Conservation (phyloP, 257 asterid species). For the Gentiana dahurica region DNA sequence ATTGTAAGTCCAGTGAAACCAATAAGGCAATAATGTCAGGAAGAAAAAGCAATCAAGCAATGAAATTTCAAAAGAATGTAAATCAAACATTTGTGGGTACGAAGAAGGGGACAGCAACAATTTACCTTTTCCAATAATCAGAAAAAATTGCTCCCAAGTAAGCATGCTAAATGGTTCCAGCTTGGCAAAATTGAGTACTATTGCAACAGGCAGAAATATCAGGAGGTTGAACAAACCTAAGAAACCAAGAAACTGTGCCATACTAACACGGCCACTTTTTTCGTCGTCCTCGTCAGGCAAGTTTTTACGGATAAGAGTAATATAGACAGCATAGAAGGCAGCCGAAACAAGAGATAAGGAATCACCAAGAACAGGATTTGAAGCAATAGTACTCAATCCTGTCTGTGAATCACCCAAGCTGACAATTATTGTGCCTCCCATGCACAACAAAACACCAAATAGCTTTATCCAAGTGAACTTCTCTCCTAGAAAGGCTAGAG, state of each 20-base stretch:
- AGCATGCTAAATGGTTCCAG: constrained; percentile 45
- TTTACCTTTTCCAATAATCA: constrained; percentile 78
- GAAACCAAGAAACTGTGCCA: constrained; percentile 91
- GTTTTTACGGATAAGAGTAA: constrained; percentile 66
- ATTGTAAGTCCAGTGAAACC: too few species aligned
- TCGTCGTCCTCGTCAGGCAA: constrained; percentile 75
- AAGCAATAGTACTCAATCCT: constrained; percentile 34
- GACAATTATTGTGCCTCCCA: constrained; percentile 78
- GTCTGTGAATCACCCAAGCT: constrained; percentile 69
- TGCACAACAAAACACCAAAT: constrained; percentile 75
- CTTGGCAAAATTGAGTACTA: constrained; percentile 40
- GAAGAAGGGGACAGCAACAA: not conserved
- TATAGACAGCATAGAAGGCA: constrained; percentile 66
- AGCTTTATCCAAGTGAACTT: constrained; percentile 79
- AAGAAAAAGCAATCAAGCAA: not conserved
- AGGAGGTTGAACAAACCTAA: constrained; percentile 73
- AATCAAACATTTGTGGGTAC: not conserved
- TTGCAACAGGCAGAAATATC: constrained; percentile 62
- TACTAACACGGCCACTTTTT: constrained; percentile 50
- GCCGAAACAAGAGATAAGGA: constrained; percentile 61
- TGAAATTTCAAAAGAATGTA: not conserved
- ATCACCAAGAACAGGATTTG: constrained; percentile 72
- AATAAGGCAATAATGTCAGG: not conserved
- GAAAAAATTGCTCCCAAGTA: constrained; percentile 58
- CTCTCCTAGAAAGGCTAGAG: constrained; percentile 77